Base-by-base conservation (phyloP, 202 grass and related monocot species). In the Eragrostis tef region DNA sequence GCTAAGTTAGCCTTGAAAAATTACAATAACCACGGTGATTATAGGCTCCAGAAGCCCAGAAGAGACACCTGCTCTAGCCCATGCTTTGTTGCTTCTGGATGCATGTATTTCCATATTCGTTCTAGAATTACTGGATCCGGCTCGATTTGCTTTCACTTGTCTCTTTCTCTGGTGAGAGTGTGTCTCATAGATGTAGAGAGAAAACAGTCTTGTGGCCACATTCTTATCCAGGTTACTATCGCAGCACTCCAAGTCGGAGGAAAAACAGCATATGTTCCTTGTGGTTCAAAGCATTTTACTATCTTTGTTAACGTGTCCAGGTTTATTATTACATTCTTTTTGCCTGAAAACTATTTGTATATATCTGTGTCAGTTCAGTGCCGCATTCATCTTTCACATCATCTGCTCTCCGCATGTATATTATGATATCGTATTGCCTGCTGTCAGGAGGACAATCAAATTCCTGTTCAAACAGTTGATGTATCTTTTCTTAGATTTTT, bases 61-160 rank as follows among this genome's bases (percentile, higher is more conserved):
- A 76, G 58, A 61, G 77, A 73, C 78, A 85, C 81, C 68, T 54
- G 73, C 79, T 90, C 62, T 83, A 74, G 74, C 88, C 84, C 79
- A 83, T 90, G 79, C 83, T 56, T 68, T 64, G 7, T 79, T 89
- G 83, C 62, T 89, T 62, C 79, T 58, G 14, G 46, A 36, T 57
- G 44, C 29, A 70, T 70, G 44, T 22, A 70, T 74, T 82, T 53
- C 74, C 74, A 83, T 73, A 25, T 74, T 89, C 67, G 61, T 69
- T 44, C 61, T 83, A 54, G 68, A 82, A 68, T 79, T 86, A 41
- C 45, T 83, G 46, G 69, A 60, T 85, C 57, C 64, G 39, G 39
- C 57, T 86, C 60, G 20, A 44, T 85, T 82, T 86, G 34, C 58
- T 34, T 83, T 83, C 52, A 46, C 74, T 79, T 82, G 73, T 83